These are phyloP conservation scores for Striga hermonthica DNA, from an alignment of 305 asterid species.

Conservation along the genomic window DNA sequence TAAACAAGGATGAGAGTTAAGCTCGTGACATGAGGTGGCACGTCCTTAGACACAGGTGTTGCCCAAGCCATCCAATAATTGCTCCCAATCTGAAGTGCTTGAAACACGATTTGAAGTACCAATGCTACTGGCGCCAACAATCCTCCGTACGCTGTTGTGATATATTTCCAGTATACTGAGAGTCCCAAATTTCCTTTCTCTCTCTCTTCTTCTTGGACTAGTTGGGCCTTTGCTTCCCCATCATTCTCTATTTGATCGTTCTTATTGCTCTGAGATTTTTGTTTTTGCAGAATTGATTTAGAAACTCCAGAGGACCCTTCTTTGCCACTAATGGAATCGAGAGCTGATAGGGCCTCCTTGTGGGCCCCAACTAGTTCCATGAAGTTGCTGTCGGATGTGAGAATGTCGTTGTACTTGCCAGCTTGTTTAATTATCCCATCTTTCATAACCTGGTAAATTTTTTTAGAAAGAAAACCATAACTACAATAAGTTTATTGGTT, in stretches of 20 bases:
- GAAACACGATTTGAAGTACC: slow-evolving; percentile 55
- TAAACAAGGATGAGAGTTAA: slow-evolving; percentile 66
- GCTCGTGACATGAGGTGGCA: slow-evolving; percentile 46
- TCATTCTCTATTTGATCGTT: slow-evolving; percentile 35
- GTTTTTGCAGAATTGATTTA: slow-evolving; percentile 36
- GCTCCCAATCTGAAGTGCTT: slow-evolving; percentile 75
- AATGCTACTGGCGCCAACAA: slow-evolving; percentile 64
- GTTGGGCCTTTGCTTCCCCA: slow-evolving; percentile 48
- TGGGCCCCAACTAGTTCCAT: slow-evolving; percentile 92
- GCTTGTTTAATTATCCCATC: slow-evolving; percentile 69
- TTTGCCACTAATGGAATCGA: slow-evolving; percentile 43
- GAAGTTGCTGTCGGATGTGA: slow-evolving; percentile 59
- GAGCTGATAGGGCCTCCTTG: slow-evolving; percentile 64
- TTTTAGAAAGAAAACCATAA: background rate
- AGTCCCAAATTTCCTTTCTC: slow-evolving; percentile 77
- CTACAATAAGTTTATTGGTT: background rate
- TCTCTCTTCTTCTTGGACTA: slow-evolving; percentile 89
- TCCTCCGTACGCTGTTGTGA: slow-evolving; percentile 72
- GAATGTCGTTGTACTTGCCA: slow-evolving; percentile 73
- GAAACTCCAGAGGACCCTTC: slow-evolving; percentile 30
- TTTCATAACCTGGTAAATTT: slow-evolving; percentile 59
- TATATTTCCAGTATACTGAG: slow-evolving; percentile 66
- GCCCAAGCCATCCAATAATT: slow-evolving; percentile 99
- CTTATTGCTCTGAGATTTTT: slow-evolving; percentile 34
- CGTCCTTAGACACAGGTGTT: slow-evolving; percentile 67